Base-by-base conservation (phyloP, 1,284 basidiomycete species). In the Sparassis latifolia region DNA sequence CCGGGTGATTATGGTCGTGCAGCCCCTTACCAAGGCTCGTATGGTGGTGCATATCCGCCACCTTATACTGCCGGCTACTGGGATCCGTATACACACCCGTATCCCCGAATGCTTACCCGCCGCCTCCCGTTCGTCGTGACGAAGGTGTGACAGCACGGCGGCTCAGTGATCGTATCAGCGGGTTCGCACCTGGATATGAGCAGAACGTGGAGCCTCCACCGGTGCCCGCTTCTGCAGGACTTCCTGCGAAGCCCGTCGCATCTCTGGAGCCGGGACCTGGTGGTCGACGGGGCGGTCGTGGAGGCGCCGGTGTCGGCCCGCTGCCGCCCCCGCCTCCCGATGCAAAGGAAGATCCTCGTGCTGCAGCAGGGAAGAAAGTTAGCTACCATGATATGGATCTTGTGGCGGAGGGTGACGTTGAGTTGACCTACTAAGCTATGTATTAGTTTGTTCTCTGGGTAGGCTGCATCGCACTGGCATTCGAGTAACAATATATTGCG, bases 341-440 rank as follows among this genome's bases (percentile, higher is more conserved):
- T 69, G 89, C 85, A 33, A 90, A 89, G 67, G 89, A 91, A 66
- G 88, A 91, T 66, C 88, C 88, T n/a, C 70, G 88, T 49, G 88
- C 88, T n/a, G 81, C 84, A 39, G 84, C 84, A 37, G 88, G 89
- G 30, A 82, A 80, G 71, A 80, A 87, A 67, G 79, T 91, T 52
- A 90, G 87, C 69, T 91, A 91, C 62, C 85, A 91, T 63, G 89
- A 91, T 66, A 90, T 91, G 85, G 88, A 91, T 69, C 70, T 86
- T 62, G 89, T 91, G 56, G 88, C 88, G 33, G 88, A 91, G 76
- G 88, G 89, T 28, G 88, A 91, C 63, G 81, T 91, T 54, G 88
- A 89, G 68, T 69, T 89, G 71, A 80, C 76, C 59, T 88, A 88
- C 66, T 88, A 72, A 79, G 52, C 54, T 61, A 60, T 66, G 62